phyloP scores from a whole-genome alignment of 345 rosid species.

The Pistacia atlantica region DNA sequence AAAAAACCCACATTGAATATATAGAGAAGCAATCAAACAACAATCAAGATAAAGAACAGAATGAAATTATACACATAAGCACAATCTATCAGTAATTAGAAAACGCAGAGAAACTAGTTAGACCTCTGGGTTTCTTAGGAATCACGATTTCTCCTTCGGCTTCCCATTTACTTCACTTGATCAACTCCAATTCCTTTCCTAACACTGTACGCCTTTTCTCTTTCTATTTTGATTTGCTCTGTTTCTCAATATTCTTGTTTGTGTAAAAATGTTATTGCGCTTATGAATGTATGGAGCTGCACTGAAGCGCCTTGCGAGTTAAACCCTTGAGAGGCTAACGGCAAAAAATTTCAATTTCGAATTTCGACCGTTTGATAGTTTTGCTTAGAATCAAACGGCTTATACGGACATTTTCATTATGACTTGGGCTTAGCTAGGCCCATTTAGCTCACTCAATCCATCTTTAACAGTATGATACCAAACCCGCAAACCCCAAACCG shows the following conservation, averaged over 20 bases:
- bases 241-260: background rate
- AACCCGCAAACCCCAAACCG: too few relatives aligned
- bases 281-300: too few relatives aligned
- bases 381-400: too few relatives aligned
- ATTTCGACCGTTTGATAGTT: constrained; percentile 11
- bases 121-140: constrained; percentile 14
- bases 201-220: background rate
- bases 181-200: too few relatives aligned
- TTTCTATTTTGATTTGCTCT: background rate
- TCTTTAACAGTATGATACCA: too few relatives aligned
- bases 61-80: too few relatives aligned
- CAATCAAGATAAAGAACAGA: background rate
- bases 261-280: too few relatives aligned
- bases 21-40: background rate
- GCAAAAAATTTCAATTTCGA: constrained; percentile 18
- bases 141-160: background rate
- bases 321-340: background rate
- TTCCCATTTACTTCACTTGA: background rate
- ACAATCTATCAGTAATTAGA: background rate
- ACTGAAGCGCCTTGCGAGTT: background rate
- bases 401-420: too few relatives aligned
- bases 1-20: background rate
- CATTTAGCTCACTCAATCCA: too few relatives aligned
- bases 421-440: too few relatives aligned
- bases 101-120: background rate